Evolutionary conservation across 345 rosid genomes (phyloP), one percentile per base, ranked within the genome.

Genomic region (Fremontodendron californicum): DNA sequence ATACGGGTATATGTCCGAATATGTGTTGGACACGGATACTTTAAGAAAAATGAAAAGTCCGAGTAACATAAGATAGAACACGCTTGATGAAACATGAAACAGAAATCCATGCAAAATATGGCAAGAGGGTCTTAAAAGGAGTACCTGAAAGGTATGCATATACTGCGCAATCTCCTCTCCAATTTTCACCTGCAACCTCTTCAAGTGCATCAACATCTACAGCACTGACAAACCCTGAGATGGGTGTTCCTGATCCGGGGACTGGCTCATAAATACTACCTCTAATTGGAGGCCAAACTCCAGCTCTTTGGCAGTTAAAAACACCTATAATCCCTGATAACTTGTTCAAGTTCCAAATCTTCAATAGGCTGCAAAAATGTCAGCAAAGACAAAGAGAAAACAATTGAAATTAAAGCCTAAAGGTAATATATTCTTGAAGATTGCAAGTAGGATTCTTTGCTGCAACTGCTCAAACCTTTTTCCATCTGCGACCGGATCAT

Each of bases 241-340:
- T 74, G 61, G 78, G 35, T 21, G 37, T 45, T 75, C 76, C 81
- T n/a, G 76, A 6, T 13, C 78, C 10, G 4, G 82, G 6, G 5
- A 9, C 39, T 31, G 19, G 61, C 27, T 63, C 16, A 16, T n/a
- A 15, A 15, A 43, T 39, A 45, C 75, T 67, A 18, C 78, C 80
- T 79, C 52, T 75, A 37, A 69, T 52, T 19, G 29, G 39, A 19
- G 90, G 90, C 89, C 91, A 87, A 68, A 80, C 69, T 79, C 91
- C 91, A 48, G 85, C 86, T 74, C 89, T 91, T 89, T 88, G 94
- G 82, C 89, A 91, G 78, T 91, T 91, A 60, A 89, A 91, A 65
- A 82, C 87, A 55, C 91, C 90, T 1, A 91, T 51, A 2, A 86
- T 80, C 3, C 90, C 93, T 0, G 84, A 69, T 75, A 84, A 82